These are phyloP conservation scores for Juncus inflexus DNA, from an alignment of 176 grass and related monocot genomes.

Conservation along the genomic window DNA sequence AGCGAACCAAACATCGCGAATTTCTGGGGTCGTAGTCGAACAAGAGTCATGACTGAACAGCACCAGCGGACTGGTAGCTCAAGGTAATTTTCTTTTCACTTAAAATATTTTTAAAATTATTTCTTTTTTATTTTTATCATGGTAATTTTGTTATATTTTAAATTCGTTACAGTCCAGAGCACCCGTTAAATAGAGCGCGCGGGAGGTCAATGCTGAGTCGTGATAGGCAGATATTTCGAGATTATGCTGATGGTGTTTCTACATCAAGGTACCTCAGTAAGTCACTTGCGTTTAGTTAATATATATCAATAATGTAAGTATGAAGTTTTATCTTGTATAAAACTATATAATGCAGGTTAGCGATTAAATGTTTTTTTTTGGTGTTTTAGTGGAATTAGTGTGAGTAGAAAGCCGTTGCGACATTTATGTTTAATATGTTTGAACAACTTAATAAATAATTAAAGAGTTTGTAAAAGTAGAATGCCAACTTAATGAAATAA, in stretches of 20 bases:
- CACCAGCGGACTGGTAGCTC: slow-evolving; percentile 81
- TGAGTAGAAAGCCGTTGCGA: too few species aligned
- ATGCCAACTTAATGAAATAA: too few species aligned
- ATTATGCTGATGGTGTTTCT: slow-evolving; percentile 49
- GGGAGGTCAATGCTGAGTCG: slow-evolving; percentile 74
- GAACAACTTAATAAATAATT: too few species aligned
- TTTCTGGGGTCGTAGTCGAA: slow-evolving; percentile 56
- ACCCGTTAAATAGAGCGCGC: slow-evolving; percentile 58
- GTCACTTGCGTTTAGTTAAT: slow-evolving; percentile 9
- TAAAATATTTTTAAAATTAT: slow-evolving; percentile 19
- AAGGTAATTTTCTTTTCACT: slow-evolving; percentile 45
- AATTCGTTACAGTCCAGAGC: slow-evolving; percentile 71
- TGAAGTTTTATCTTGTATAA: too few species aligned
- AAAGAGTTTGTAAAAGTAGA: too few species aligned
- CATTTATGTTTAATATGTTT: too few species aligned
- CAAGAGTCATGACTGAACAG: slow-evolving; percentile 70
- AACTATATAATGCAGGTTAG: too few species aligned
- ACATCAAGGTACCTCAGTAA: slow-evolving; percentile 95
- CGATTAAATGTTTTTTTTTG: too few species aligned
- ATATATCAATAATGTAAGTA: too few species aligned
- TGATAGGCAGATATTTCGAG: slow-evolving; percentile 55
- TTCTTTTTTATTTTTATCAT: slow-evolving; percentile 8
- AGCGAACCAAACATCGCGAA: slow-evolving; percentile 89
- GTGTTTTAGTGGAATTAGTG: too few species aligned
- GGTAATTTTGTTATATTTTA: slow-evolving; percentile 4